Evolutionary conservation across 2,329 filamentous ascomycete species (phyloP).

Genomic region (Volutella citrinella): DNA sequence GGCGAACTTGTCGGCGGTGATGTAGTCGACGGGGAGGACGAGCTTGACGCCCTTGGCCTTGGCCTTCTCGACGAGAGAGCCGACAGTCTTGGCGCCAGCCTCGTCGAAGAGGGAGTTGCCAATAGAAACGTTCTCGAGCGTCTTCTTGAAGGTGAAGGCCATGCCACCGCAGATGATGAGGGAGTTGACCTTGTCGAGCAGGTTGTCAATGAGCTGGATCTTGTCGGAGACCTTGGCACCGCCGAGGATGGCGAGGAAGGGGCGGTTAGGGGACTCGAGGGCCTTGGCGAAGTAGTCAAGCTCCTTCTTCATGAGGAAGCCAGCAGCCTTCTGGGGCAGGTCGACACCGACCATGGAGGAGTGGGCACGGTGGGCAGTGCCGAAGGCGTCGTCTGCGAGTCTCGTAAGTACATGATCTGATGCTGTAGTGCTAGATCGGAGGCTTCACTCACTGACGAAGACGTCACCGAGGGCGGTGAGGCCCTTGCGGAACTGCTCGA

Average conservation of each 20-base stretch:
- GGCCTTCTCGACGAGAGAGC: conserved; percentile 86
- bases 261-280: conserved; percentile 86
- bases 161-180: conserved; percentile 96
- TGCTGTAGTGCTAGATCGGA: too few species aligned
- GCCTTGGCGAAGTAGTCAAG: conserved; percentile 99
- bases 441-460: conserved; percentile 78
- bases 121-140: conserved; percentile 85
- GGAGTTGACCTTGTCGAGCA: conserved; percentile 96
- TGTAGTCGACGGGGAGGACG: conserved; percentile 89
- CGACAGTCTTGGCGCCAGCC: conserved; percentile 87
- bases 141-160: conserved; percentile 99
- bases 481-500: conserved; percentile 91
- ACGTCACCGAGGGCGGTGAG: conserved; percentile 92
- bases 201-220: conserved; percentile 99
- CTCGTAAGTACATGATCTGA: conserved; percentile 16
- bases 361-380: conserved; percentile 96
- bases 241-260: conserved; percentile 97
- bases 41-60: conserved; percentile 96
- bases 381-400: conserved; percentile 84
- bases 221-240: conserved; percentile 99
- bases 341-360: conserved; percentile 98
- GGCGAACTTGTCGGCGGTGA: conserved; percentile 93
- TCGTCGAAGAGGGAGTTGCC: conserved; percentile 92
- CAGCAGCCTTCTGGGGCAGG: conserved; percentile 92
- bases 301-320: conserved; percentile 99